phyloP scores from a whole-genome alignment of 2,329 filamentous ascomycete species.

The Xylaria sp. region DNA sequence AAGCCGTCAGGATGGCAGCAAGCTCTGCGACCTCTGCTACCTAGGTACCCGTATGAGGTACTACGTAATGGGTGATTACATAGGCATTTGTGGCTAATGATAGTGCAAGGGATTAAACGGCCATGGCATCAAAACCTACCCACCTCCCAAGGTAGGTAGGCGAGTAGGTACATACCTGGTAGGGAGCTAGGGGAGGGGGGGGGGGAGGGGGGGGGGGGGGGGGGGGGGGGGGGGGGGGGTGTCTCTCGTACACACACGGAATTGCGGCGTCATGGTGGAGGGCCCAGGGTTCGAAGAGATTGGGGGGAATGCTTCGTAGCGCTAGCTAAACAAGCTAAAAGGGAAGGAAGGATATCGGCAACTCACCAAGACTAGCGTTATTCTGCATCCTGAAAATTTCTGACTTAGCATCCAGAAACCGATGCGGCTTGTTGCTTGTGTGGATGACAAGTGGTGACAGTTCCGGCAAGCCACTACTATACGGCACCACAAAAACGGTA shows the following conservation, averaged over 20 bases:
- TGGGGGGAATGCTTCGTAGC: constrained; percentile 24
- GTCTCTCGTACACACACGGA: constrained; percentile 22
- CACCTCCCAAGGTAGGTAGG: too few species aligned
- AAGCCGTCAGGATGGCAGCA: constrained; percentile 32
- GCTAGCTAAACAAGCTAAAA: constrained; percentile 19
- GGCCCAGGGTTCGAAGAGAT: constrained; percentile 28
- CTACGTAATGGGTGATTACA: constrained; percentile 40
- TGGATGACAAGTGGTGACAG: background rate
- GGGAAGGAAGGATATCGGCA: constrained; percentile 15
- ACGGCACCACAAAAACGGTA: background rate
- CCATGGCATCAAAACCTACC: constrained; percentile 19
- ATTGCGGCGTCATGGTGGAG: constrained; percentile 26
- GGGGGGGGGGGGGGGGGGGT: constrained; percentile 14
- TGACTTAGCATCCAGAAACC: constrained; percentile 38
- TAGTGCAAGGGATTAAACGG: constrained; percentile 35
- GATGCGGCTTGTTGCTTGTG: too few species aligned
- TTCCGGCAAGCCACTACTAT: background rate
- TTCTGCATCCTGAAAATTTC: constrained; percentile 34
- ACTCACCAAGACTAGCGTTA: constrained; percentile 35
- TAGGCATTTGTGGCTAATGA: constrained; percentile 29
- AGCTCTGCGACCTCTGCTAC: too few species aligned
- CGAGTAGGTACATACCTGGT: constrained; percentile 21
- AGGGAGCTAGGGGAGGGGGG: too few species aligned
- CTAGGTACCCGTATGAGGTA: constrained; percentile 33
- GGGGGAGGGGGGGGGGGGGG: too few species aligned